These are phyloP conservation scores for Vachellia collinsii DNA, from an alignment of 306 rosid species.

Conservation along the genomic window DNA sequence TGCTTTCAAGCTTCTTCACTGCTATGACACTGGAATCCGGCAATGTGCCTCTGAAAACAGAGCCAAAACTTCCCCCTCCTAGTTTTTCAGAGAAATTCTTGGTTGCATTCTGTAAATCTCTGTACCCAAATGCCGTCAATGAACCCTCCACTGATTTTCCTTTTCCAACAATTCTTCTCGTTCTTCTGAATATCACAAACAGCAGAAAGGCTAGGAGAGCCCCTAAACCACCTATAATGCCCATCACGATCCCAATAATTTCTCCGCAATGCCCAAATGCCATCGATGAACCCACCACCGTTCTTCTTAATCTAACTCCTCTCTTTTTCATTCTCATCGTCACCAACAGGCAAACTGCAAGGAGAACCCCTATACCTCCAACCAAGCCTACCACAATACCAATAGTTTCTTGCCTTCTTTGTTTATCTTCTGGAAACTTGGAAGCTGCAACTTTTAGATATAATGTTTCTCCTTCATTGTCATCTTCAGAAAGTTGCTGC, in stretches of 20 bases:
- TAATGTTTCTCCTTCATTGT: constrained; percentile 42
- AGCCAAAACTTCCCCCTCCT: neutral
- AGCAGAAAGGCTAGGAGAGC: neutral
- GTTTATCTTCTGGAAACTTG: constrained; percentile 48
- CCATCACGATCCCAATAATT: neutral
- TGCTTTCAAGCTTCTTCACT: neutral
- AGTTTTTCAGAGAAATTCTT: neutral
- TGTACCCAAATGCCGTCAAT: neutral
- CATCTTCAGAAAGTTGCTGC: constrained; percentile 49
- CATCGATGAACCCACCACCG: neutral
- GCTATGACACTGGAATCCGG: neutral
- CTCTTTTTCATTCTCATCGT: constrained; percentile 29
- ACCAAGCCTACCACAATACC: constrained; percentile 55
- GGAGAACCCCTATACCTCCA: constrained; percentile 40
- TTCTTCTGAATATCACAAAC: neutral
- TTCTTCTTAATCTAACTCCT: neutral
- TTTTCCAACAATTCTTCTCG: neutral
- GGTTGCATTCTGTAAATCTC: neutral
- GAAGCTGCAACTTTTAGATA: constrained; percentile 73
- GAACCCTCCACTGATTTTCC: neutral
- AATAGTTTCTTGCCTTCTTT: constrained; percentile 42
- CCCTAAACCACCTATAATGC: neutral
- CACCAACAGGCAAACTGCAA: constrained; percentile 43
- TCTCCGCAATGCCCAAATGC: neutral
- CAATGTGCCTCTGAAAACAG: neutral